Evolutionary conservation across 75 land plant species (phyloP), one percentile per base, ranked within the genome.

Genomic region (Pinus albicaulis): DNA sequence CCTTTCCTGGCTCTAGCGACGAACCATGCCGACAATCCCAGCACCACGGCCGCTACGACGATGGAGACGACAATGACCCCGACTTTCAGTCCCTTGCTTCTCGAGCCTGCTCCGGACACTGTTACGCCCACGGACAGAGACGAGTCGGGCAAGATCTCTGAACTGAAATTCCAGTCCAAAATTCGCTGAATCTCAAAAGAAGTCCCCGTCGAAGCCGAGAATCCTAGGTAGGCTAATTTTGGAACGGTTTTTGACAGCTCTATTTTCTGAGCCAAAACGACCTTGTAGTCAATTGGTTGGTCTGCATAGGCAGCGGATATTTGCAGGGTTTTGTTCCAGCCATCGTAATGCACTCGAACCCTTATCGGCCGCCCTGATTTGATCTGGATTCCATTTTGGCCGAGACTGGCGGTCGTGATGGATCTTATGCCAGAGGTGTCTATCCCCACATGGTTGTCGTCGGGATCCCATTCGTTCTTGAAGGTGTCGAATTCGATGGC

Each of bases 401-500:
- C 13, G 73, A 78, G 72, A 0, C 48, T 16, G 7, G 55, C 72
- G 0, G 55, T 71, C 2, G 23, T 31, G 0, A 22, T 48, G 19
- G 89, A 84, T 11, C 0, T 20, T 24, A 77, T 57, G 17, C 78
- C 62, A 52, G 81, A 78, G 26, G 82, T 55, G 71, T 87, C 85
- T 59, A 89, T 89, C 1, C 91, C 89, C 3, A 89, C 56, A 64
- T 87, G 89, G 31, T 80, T 52, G 59, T 56, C 52, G 61, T 64
- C 62, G 2, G 82, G 82, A 71, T 89, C 89, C 25, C 24, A 76
- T 6, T 0, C 5, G 76, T 87, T 85, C 52, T 58, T 23, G 38
- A 69, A 82, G 17, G 84, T 84, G 55, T 84, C 87, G 65, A 88
- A 82, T 57, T 88, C 87, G 10, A 88, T 77, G 1, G 82, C 89